Base-by-base conservation (phyloP, 2,329 filamentous ascomycete species). In the Ophiostoma sp. region DNA sequence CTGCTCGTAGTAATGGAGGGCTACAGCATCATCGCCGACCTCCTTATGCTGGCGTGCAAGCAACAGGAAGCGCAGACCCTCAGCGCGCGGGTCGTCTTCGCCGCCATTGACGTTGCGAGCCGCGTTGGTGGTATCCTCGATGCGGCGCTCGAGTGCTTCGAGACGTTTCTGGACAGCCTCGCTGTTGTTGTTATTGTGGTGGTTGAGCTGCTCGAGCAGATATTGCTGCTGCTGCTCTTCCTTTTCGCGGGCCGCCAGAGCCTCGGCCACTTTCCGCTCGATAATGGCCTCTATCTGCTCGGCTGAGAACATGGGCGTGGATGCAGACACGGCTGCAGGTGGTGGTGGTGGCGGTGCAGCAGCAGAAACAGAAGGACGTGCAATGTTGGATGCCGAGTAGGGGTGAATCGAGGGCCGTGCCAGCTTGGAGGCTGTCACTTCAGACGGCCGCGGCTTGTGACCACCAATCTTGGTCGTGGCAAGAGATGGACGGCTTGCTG, bases 41-140 rank as follows among this genome's bases (percentile, higher is more conserved):
- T 94, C 93, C 79, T 95, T 94, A 79, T 97, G 93, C 80, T 98
- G 94, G 76, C 96, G 93, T 0, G 94, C 95, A 87, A 96, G 94
- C n/a, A 98, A 86, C 45, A 98, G 83, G 78, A 92, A 94, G 12
- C 94, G 92, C 36, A 98, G 82, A 0, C 95, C 96, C 75, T 97
- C 93, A 0, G 93, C 91, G 71, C 92, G 90, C 33, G 87, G 85
- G 78, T 97, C 93, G 50, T 95, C 93, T 19, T 61, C 69, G 52
- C 28, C n/a, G 31, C n/a, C 19, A 19, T 48, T 22, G 66, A 15
- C 52, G 39, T 39, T 12, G 12, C 68, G 42, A 22, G 52, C 61
- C 15, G 31, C 72, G 31, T 17, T 87, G 85, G 42, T 83, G 84
- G 59, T 86, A 25, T 89, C 89, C 73, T 95, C 92, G 36, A 98